Evolutionary conservation across 2,329 filamentous ascomycete species (phyloP).

Genomic region (Aspergillus flavus): DNA sequence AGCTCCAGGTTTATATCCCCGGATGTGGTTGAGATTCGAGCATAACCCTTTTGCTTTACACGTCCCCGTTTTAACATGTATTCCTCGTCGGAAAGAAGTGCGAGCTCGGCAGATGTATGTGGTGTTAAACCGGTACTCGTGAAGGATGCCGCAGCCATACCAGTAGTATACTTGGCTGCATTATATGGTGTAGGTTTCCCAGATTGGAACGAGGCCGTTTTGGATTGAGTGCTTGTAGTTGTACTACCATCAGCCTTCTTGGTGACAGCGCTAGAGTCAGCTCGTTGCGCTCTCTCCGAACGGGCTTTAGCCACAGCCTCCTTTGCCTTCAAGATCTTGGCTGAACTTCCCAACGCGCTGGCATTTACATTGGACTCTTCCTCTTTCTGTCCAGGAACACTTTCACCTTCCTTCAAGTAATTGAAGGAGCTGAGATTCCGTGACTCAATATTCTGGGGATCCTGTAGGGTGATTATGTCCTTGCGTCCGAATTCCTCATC

Average conservation of each 20-base stretch:
- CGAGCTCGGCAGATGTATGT: slow-evolving; percentile 83
- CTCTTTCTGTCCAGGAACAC: slow-evolving; percentile 62
- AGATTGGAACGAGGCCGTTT: slow-evolving; percentile 27
- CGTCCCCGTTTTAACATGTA: slow-evolving; percentile 92
- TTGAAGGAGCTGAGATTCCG: slow-evolving; percentile 87
- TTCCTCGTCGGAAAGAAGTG: slow-evolving; percentile 87
- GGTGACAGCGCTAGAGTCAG: slow-evolving; percentile 54
- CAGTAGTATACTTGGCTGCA: slow-evolving; percentile 86
- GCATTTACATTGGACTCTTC: slow-evolving; percentile 70
- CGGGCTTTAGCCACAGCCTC: slow-evolving; percentile 91
- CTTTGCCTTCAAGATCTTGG: slow-evolving; percentile 87
- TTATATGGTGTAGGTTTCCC: slow-evolving; percentile 66
- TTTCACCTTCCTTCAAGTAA: slow-evolving; percentile 79
- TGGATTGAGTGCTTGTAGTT: slow-evolving; percentile 19
- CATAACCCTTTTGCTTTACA: slow-evolving; percentile 89
- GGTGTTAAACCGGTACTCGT: slow-evolving; percentile 93
- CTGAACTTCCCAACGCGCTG: slow-evolving; percentile 73
- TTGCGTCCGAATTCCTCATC: slow-evolving; percentile 84
- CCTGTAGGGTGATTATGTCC: slow-evolving; percentile 94
- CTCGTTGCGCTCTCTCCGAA: slow-evolving; percentile 65
- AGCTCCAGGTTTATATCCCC: slow-evolving; percentile 88
- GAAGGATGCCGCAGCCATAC: slow-evolving; percentile 87
- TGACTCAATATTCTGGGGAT: slow-evolving; percentile 84
- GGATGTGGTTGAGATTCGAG: slow-evolving; percentile 80
- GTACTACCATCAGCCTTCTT: slow-evolving; percentile 27